These are phyloP conservation scores for Sordariomycetes sp. DNA, from an alignment of 2,329 filamentous ascomycete species.

Conservation along the genomic window DNA sequence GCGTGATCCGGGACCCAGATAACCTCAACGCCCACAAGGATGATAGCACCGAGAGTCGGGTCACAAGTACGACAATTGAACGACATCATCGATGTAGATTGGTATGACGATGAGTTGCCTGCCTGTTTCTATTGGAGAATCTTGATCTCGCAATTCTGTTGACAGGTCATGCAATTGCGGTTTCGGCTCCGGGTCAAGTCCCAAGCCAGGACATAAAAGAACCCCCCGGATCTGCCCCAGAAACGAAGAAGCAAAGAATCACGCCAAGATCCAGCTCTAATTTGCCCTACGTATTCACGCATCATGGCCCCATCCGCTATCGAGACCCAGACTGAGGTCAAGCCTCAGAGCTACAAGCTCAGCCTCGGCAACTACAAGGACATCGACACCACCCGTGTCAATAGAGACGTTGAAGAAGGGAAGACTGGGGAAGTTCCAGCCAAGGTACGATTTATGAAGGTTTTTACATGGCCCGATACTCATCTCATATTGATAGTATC, in stretches of 20 bases:
- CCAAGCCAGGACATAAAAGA: too few species aligned
- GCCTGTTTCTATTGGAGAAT: too few species aligned
- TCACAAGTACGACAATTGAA: neutral
- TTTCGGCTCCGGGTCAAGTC: too few species aligned
- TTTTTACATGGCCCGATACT: too few species aligned
- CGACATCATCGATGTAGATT: neutral
- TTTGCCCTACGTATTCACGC: neutral
- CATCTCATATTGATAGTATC: constrained; percentile 52
- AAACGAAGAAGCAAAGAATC: neutral
- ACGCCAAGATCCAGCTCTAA: neutral
- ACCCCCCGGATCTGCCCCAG: too few species aligned
- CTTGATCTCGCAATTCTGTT: too few species aligned
- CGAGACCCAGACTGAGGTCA: constrained; percentile 15
- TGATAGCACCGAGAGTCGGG: neutral
- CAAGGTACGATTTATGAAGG: too few species aligned
- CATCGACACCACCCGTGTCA: constrained; percentile 14
- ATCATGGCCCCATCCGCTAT: constrained; percentile 24
- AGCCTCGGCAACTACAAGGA: constrained; percentile 20
- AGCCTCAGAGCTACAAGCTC: constrained; percentile 11
- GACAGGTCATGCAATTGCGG: too few species aligned
- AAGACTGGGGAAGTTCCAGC: constrained; percentile 15
- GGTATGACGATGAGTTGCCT: too few species aligned
- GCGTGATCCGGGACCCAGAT: constrained; percentile 1
- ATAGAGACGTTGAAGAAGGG: constrained; percentile 17
- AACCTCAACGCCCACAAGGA: too few species aligned